Evolutionary conservation across 2,329 filamentous ascomycete species (phyloP).

Genomic region (Grosmannia huntii): DNA sequence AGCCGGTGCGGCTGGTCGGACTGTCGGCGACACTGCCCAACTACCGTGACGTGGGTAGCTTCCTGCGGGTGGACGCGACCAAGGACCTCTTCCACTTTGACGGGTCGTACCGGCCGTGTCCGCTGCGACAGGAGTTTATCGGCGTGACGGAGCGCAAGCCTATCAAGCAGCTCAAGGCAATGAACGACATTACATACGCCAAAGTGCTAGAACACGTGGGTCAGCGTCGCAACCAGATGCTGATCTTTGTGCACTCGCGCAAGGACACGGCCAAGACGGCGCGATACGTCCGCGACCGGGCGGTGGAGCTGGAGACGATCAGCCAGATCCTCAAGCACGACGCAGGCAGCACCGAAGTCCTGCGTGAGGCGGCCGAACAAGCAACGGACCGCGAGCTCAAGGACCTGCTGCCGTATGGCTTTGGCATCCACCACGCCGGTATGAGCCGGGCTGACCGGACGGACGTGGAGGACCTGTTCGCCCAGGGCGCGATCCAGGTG

Average conservation of each 20-base stretch:
- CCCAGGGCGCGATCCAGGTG: conserved; percentile 82
- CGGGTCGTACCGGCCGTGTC: conserved; percentile 84
- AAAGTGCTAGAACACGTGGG: conserved; percentile 97
- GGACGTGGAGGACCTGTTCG: conserved; percentile 88
- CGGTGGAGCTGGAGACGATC: conserved; percentile 92
- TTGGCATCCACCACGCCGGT: conserved; percentile 96
- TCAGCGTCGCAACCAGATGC: conserved; percentile 87
- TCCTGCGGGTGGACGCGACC: conserved; percentile 74
- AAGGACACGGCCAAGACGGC: conserved; percentile 98
- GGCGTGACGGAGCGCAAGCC: conserved; percentile 96
- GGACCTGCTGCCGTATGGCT: conserved; percentile 87
- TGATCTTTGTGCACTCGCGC: conserved; percentile 95
- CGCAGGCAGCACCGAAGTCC: conserved; percentile 76
- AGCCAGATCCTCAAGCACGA: conserved; percentile 90
- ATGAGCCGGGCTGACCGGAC: conserved; percentile 93
- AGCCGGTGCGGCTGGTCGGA: conserved; percentile 82
- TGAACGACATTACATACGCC: conserved; percentile 98
- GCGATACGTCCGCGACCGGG: conserved; percentile 90
- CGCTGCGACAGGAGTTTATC: conserved; percentile 91
- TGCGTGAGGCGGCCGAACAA: conserved; percentile 71
- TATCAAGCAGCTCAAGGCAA: conserved; percentile 96
- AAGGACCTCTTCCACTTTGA: conserved; percentile 96
- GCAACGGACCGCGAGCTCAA: conserved; percentile 82
- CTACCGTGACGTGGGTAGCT: conserved; percentile 90
- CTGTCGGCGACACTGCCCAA: conserved; percentile 93